Conservation (phyloP, 345 rosid species). For the Boechera retrofracta region DNA sequence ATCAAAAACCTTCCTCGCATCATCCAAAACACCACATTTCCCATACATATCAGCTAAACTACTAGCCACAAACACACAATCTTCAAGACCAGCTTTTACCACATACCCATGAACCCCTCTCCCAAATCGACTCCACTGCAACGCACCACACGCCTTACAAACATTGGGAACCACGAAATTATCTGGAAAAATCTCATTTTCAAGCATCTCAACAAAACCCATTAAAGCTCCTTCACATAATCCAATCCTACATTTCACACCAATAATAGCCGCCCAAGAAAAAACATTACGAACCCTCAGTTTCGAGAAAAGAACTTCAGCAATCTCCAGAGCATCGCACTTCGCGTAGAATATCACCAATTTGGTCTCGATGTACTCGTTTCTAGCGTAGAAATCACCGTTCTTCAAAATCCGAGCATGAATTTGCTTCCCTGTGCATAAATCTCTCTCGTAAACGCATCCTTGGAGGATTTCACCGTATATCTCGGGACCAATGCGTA, state of each 20-base stretch:
- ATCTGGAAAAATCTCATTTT: constrained; percentile 62
- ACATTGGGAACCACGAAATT: constrained; percentile 77
- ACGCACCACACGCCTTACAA: constrained; percentile 73
- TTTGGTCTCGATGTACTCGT: constrained; percentile 73
- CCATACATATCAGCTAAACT: constrained; percentile 73
- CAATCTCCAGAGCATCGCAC: constrained; percentile 56
- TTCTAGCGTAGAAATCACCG: constrained; percentile 58
- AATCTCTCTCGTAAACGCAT: constrained; percentile 64
- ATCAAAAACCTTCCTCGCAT: constrained; percentile 71
- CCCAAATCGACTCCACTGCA: constrained; percentile 60
- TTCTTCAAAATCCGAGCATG: constrained; percentile 74
- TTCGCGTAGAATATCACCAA: constrained; percentile 70
- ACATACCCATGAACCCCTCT: constrained; percentile 74
- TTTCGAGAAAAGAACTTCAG: constrained; percentile 53
- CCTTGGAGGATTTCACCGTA: constrained; percentile 78
- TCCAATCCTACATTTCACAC: constrained; percentile 67
- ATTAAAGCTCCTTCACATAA: constrained; percentile 54
- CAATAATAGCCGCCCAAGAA: constrained; percentile 89
- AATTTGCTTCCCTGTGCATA: constrained; percentile 65
- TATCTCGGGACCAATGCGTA: constrained; percentile 61
- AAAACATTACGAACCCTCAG: constrained; percentile 61
- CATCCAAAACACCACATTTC: constrained; percentile 61
- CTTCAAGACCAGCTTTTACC: constrained; percentile 56
- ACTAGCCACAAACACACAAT: constrained; percentile 74
- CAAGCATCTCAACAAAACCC: constrained; percentile 64